Evolutionary conservation across 169 alveolate genomes (phyloP), one percentile per base, ranked within the genome.

Genomic region (Perkinsus olseni): DNA sequence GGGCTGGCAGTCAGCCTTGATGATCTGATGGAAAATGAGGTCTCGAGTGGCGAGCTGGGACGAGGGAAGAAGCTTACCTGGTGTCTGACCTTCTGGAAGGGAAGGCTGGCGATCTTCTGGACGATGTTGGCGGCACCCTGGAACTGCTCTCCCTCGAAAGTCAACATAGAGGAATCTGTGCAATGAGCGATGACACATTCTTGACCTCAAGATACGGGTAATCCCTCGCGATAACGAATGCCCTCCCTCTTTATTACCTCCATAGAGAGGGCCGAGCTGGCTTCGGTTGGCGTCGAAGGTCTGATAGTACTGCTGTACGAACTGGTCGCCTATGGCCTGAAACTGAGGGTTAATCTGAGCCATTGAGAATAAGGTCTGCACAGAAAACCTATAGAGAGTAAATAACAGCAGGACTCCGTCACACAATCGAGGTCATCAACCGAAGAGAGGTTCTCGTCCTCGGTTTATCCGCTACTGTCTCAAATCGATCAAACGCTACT

Each of bases 1-100:
- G 38, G 98, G 98, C 62, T 96, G 98, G 92, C 98, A 96, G 93
- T 96, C 98, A 92, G 96, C 93, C 92, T 95, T 93, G 94, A 96
- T 92, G 39, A 93, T 94, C 92, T 93, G 95, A 94, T 96, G 95
- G 91, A 94, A 93, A 21, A 94, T 92, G 38, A 92, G 95, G 39
- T 95, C 94, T 13, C 17, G 28, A 62, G 31, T 3, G 1, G 8
- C 17, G 17, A 3, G 50, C 4, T 62, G 4, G 31, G 17, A 62
- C 37, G 82, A 62, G 0, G 28, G 82, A 62, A 24, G 82, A 1
- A 62, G 13, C 36, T 8, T 28, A 62, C 82, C 34, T 62, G 82
- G 17, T 62, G 82, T 28, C 82, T 62, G 31, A 62, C 82, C 82
- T 62, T 62, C 82, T 62, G 82, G 34, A 62, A 62, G 1, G 94